These are phyloP conservation scores for Emydomyces testavorans DNA, from an alignment of 2,329 filamentous ascomycete species.

Conservation along the genomic window DNA sequence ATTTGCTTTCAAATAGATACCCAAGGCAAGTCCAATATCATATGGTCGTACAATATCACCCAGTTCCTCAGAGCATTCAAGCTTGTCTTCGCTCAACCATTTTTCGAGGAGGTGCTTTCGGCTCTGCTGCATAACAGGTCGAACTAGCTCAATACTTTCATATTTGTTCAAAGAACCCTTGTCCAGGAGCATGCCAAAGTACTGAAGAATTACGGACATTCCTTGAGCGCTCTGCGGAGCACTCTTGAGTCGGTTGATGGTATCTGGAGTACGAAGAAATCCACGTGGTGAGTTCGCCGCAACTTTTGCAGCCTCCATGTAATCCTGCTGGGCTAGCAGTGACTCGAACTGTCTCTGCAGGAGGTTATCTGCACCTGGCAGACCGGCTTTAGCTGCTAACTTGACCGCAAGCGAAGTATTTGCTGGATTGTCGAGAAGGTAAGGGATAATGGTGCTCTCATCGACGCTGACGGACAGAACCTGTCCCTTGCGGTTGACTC, in stretches of 20 bases:
- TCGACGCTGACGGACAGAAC: conserved; percentile 89
- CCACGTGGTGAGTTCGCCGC: conserved; percentile 93
- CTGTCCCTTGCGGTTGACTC: conserved; percentile 95
- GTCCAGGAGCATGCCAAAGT: conserved; percentile 93
- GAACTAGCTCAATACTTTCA: conserved; percentile 85
- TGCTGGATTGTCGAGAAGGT: conserved; percentile 90
- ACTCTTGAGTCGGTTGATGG: conserved; percentile 90
- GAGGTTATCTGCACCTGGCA: conserved; percentile 86
- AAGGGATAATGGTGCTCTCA: conserved; percentile 81
- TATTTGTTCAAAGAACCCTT: conserved; percentile 88
- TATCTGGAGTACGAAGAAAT: conserved; percentile 86
- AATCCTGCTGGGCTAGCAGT: conserved; percentile 67
- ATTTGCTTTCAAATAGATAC: conserved; percentile 83
- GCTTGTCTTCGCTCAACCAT: conserved; percentile 92
- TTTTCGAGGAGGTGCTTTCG: conserved; percentile 94
- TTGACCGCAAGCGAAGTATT: conserved; percentile 91
- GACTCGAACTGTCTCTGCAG: conserved; percentile 90
- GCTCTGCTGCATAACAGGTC: conserved; percentile 84
- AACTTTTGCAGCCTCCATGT: conserved; percentile 81
- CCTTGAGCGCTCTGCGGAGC: conserved; percentile 60
- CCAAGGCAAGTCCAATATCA: conserved; percentile 75
- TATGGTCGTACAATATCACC: conserved; percentile 87
- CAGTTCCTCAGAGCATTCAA: conserved; percentile 90
- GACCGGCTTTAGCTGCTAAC: conserved; percentile 83
- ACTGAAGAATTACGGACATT: conserved; percentile 89